phyloP scores from a whole-genome alignment of 768 basidiomycete species.

The Serendipita sp. region DNA sequence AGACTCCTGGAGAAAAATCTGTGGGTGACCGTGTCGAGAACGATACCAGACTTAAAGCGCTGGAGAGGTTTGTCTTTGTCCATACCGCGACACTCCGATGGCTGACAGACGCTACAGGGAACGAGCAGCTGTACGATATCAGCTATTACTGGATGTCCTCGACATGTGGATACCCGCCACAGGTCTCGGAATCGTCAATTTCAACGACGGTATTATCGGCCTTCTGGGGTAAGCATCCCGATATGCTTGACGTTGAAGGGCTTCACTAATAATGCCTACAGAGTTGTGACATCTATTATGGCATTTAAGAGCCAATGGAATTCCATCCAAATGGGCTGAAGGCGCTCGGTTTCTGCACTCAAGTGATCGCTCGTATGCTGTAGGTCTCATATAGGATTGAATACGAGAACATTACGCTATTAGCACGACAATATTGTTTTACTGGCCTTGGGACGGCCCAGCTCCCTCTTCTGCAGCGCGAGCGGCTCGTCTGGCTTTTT shows the following conservation, averaged over 20 bases:
- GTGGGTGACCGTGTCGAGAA: slow-evolving; percentile 13
- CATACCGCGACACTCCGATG: background rate
- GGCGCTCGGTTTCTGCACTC: background rate
- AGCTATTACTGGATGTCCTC: slow-evolving; percentile 69
- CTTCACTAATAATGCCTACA: slow-evolving; percentile 19
- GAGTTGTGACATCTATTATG: slow-evolving; percentile 55
- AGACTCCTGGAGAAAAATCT: slow-evolving; percentile 20
- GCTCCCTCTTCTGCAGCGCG: slow-evolving; percentile 33
- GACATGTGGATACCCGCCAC: slow-evolving; percentile 87
- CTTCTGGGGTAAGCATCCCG: slow-evolving; percentile 53
- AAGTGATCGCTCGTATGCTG: background rate
- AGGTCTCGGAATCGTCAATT: slow-evolving; percentile 51
- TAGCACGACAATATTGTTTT: background rate
- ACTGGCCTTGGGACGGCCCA: slow-evolving; percentile 4
- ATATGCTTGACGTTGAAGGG: background rate
- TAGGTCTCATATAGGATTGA: background rate
- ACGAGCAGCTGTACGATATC: slow-evolving; percentile 50
- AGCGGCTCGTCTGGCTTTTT: slow-evolving; percentile 65
- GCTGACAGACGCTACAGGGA: slow-evolving; percentile 27
- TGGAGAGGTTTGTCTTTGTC: slow-evolving; percentile 24
- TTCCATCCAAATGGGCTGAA: slow-evolving; percentile 5
- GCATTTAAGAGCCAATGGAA: slow-evolving; percentile 34
- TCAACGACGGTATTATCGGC: slow-evolving; percentile 79
- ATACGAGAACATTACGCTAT: background rate
- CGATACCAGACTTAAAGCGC: slow-evolving; percentile 11